Evolutionary conservation across 2,329 filamentous ascomycete species (phyloP), one percentile per base, ranked within the genome.

Genomic region (Xylaria sp.): DNA sequence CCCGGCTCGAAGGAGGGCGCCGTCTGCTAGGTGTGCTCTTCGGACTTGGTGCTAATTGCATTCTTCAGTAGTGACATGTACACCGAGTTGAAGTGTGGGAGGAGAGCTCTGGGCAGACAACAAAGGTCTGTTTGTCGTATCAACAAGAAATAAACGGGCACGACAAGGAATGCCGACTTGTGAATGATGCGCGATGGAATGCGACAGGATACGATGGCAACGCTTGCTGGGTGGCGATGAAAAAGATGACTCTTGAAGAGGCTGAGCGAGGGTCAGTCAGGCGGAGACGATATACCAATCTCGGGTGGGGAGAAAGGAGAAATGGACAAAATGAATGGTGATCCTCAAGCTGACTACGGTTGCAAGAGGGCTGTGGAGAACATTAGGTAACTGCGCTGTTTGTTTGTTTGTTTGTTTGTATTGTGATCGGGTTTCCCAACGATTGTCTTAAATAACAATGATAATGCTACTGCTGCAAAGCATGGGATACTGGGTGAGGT

Each of bases 21-120:
- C 84, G 80, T 73, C 83, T 76, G 70, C 77, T 81, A 51, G 82
- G 81, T 60, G 82, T 81, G 62, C 78, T 80, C 75, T 79, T 74
- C 56, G 74, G 74, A 55, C 72, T 74, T 15, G 74, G 72, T 74
- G 75, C 75, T 66, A 77, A 77, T 71, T 81, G 76, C 81, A 83
- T 83, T 54, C 41, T 78, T 67, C 67, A 50, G 68, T 64, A 56
- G 68, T 66, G 62, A 71, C 74, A 78, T 76, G 68, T 73, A 76
- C 74, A 32, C 68, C 44, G 66, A 73, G 59, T 61, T 32, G 37
- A 41, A 46, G 51, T 58, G 62, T 56, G 23, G 34, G 39, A 65
- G 20, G 44, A 23, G 56, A 61, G 63, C 20, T 20, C 60, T 54
- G 60, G 72, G 60, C 56, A 55, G 60, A 59, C 55, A 54, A 50